Conservation (phyloP, 345 rosid genomes). For the Ceriops decandra region DNA sequence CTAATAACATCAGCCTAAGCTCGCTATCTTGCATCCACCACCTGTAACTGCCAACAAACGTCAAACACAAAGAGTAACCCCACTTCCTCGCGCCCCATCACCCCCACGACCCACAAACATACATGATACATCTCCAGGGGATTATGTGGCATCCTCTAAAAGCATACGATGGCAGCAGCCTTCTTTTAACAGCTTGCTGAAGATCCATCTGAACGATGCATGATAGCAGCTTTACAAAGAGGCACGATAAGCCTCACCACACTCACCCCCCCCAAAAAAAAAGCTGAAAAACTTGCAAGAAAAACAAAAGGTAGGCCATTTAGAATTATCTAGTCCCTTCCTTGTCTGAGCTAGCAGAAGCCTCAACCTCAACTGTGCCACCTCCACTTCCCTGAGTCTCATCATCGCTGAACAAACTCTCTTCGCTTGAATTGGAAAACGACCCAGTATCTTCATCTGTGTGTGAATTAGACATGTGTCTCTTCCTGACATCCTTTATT, state of each 20-base stretch:
- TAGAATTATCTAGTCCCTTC: slow-evolving; percentile 28
- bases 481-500: slow-evolving; percentile 59
- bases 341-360: slow-evolving; percentile 62
- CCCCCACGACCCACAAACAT: too few species aligned
- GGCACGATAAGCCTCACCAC: too few species aligned
- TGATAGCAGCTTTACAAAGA: too few species aligned
- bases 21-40: too few species aligned
- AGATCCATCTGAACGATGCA: too few species aligned
- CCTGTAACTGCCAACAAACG: too few species aligned
- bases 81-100: too few species aligned
- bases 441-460: slow-evolving; percentile 50
- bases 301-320: background rate
- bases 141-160: background rate
- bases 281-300: background rate
- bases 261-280: background rate
- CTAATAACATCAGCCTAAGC: too few species aligned
- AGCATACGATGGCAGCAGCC: background rate
- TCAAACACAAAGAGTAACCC: too few species aligned
- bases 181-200: too few species aligned
- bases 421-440: slow-evolving; percentile 66
- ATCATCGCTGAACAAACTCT: slow-evolving; percentile 71
- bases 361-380: slow-evolving; percentile 38
- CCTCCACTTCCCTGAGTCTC: slow-evolving; percentile 42
- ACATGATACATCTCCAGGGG: too few species aligned
- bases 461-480: slow-evolving; percentile 42